Base-by-base conservation (phyloP, 1,284 basidiomycete genomes). In the Malassezia nana region DNA sequence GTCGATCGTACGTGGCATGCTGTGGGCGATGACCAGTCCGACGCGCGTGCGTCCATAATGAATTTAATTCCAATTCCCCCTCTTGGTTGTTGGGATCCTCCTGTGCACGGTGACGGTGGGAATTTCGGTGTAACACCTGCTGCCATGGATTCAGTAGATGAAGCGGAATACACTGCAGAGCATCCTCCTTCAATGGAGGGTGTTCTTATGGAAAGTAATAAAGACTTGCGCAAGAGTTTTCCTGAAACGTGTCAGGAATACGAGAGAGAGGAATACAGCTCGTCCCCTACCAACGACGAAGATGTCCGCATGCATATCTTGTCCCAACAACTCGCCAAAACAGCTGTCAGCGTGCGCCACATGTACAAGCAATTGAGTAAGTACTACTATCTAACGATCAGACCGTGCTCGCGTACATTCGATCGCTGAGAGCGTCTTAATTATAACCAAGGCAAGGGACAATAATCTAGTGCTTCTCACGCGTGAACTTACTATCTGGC, bases 321-420 rank as follows among this genome's bases (percentile, higher is more conserved):
- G 63, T 96, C 94, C 3, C 84, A 83, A 66, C 89, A 91, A 71
- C 80, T 99, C 15, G 94, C 92, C 7, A 91, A 92, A 77, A 99
- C 92, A 13, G 94, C 92, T 13, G 88, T 92, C 22, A 87, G 89
- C 38, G 92, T 98, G 24, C 82, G 92, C 46, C 94, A 98, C 77
- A 92, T 96, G 88, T 92, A 89, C 82, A 94, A 94, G 76, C 89
- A 95, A 76, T 84, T 99, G 31, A 91, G 90, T 87, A 65, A 64
- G 84, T 81, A 39, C 32, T 18, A 9, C 12, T n/a, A 1, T 10
- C 26, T 35, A n/a, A 33, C 40, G 9, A 45, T 33, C 1, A 89
- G 90, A 90, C 50, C 86, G 91, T 49, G 90, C 91, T 4, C 82
- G 89, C 38, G 89, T 98, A 57, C 84, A 84, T 56, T 86, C 87